A percentile compares a stretch with the other conserved stretches of the same genome.
phyloP scores from a whole-genome alignment of 2,329 filamentous ascomycete genomes.

The Microsporum canis region DNA sequence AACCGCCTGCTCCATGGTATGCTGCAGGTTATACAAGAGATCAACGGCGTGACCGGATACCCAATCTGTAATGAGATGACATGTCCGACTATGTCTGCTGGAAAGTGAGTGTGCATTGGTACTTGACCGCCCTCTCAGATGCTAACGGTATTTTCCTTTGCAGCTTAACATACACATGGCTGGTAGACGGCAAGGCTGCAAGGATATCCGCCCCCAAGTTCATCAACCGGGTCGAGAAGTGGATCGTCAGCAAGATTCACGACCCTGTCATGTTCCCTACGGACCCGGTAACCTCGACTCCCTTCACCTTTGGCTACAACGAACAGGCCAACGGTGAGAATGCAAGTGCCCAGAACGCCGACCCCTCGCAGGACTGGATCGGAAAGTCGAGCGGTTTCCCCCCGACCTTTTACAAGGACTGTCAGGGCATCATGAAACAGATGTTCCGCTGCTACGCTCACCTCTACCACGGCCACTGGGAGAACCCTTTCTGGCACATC shows the following conservation, averaged over 20 bases:
- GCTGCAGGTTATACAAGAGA: constrained; percentile 76
- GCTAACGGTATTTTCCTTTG: constrained; percentile 3
- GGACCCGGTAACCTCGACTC: constrained; percentile 55
- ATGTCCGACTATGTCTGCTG: constrained; percentile 90
- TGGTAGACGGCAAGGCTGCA: constrained; percentile 77
- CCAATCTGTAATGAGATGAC: constrained; percentile 73
- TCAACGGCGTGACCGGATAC: constrained; percentile 60
- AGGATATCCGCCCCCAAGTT: constrained; percentile 89
- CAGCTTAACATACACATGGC: constrained; percentile 92
- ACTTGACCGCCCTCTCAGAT: background rate
- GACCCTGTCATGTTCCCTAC: constrained; percentile 85
- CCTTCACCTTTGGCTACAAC: constrained; percentile 28
- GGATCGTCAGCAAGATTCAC: constrained; percentile 93
- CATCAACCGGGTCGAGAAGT: constrained; percentile 90
- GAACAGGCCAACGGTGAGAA: constrained; percentile 41
- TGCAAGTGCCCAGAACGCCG: constrained; percentile 42
- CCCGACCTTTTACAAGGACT: constrained; percentile 75
- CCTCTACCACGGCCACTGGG: constrained; percentile 92
- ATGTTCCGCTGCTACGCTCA: constrained; percentile 99
- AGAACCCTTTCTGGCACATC: constrained; percentile 71
- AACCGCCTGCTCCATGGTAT: constrained; percentile 82
- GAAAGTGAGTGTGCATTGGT: constrained; percentile 53
- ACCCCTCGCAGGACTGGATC: constrained; percentile 58
- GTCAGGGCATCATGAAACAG: constrained; percentile 88
- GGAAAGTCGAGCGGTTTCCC: constrained; percentile 91